A percentile compares a stretch with the other conserved stretches of the same genome.
Evolutionary conservation across 2,329 filamentous ascomycete genomes (phyloP).

Genomic region (Ascochyta fabae): DNA sequence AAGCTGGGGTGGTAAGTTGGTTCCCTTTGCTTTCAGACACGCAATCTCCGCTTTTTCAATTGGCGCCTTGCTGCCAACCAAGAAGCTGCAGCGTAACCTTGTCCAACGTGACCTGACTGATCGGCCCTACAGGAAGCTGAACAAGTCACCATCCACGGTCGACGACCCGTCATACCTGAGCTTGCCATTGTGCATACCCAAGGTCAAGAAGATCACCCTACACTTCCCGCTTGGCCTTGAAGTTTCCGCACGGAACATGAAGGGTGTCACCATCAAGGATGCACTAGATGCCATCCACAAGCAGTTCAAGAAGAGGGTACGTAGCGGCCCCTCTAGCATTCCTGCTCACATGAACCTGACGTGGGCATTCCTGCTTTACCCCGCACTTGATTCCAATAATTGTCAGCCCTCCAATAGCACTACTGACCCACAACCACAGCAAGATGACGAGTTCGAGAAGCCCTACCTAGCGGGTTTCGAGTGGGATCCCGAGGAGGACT

Average conservation of each 20-base stretch:
- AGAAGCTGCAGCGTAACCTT: background rate
- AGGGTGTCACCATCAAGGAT: slow-evolving; percentile 97
- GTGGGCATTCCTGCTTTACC: slow-evolving; percentile 6
- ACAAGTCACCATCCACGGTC: slow-evolving; percentile 77
- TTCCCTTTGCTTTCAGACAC: background rate
- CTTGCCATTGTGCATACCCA: slow-evolving; percentile 78
- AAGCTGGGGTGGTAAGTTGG: slow-evolving; percentile 80
- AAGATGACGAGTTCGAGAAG: slow-evolving; percentile 87
- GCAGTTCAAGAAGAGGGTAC: slow-evolving; percentile 93
- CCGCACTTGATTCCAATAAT: slow-evolving; percentile 3
- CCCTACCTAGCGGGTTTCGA: slow-evolving; percentile 93
- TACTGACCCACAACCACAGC: slow-evolving; percentile 57
- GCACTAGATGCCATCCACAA: slow-evolving; percentile 95
- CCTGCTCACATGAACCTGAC: background rate
- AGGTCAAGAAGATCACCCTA: slow-evolving; percentile 92
- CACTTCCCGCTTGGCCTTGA: slow-evolving; percentile 88
- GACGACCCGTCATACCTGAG: slow-evolving; percentile 87
- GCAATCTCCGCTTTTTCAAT: background rate
- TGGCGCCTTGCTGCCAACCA: slow-evolving; percentile 1
- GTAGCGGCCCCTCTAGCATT: slow-evolving; percentile 37
- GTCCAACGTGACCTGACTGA: slow-evolving; percentile 24
- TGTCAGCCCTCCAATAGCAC: background rate
- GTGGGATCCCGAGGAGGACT: slow-evolving; percentile 93
- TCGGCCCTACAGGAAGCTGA: slow-evolving; percentile 77
- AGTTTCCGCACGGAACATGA: slow-evolving; percentile 87